A percentile compares a stretch with the other conserved stretches of the same genome.
Evolutionary conservation across 768 basidiomycete species (phyloP).

Genomic region (Auriscalpium orientale): DNA sequence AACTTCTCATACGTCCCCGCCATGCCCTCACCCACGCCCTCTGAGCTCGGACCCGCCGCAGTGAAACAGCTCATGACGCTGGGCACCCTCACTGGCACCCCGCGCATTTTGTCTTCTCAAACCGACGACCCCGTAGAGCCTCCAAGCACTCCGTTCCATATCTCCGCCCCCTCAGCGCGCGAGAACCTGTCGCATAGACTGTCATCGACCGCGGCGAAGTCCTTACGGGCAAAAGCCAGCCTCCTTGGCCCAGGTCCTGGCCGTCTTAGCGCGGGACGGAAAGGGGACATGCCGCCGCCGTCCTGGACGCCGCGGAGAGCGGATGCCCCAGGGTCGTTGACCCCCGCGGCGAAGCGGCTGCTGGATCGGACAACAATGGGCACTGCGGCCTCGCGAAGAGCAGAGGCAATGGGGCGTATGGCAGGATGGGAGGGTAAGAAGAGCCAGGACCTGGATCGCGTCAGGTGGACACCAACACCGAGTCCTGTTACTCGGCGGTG

Average conservation of each 20-base stretch:
- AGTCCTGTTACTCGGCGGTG: conserved; percentile 31
- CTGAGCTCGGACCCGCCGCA: conserved; percentile 70
- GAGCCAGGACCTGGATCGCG: conserved; percentile 55
- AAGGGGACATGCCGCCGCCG: conserved; percentile 72
- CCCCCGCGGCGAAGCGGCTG: conserved; percentile 77
- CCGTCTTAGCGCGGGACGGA: conserved; percentile 9
- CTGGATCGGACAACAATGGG: conserved; percentile 67
- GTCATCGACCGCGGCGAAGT: conserved; percentile 74
- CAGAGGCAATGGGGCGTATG: conserved; percentile 56
- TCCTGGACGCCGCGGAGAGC: conserved; percentile 70
- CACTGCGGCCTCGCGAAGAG: conserved; percentile 51
- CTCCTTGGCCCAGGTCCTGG: conserved; percentile 33
- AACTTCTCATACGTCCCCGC: conserved; percentile 75
- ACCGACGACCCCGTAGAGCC: conserved; percentile 45
- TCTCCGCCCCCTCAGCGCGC: conserved; percentile 69
- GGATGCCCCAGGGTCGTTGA: conserved; percentile 66
- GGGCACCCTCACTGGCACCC: conserved; percentile 90
- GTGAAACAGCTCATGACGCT: conserved; percentile 96
- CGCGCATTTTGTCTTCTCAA: conserved; percentile 65
- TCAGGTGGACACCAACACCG: conserved; percentile 80
- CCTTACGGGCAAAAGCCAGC: conserved; percentile 69
- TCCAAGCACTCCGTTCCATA: conserved; percentile 64
- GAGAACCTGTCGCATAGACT: conserved; percentile 79
- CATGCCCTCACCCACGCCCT: conserved; percentile 81
- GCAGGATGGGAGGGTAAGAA: conserved; percentile 51